These are phyloP conservation scores for Pseudevernia furfuracea DNA, from an alignment of 495 filamentous ascomycete genomes.

Conservation along the genomic window DNA sequence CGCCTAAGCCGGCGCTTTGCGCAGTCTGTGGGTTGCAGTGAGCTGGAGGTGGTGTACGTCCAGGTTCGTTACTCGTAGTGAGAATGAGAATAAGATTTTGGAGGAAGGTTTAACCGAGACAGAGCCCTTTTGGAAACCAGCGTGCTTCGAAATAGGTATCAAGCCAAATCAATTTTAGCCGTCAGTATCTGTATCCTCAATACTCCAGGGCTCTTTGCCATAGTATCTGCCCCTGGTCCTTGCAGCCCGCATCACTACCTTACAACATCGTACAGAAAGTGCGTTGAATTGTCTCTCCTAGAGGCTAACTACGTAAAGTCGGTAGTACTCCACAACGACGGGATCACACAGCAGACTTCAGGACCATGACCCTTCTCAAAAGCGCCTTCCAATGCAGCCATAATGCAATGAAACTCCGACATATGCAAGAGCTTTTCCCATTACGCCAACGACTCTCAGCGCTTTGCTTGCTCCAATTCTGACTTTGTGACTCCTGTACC, in stretches of 20 bases:
- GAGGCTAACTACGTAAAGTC: not conserved
- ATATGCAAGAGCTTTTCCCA: slow-evolving; percentile 10
- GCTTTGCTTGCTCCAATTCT: not conserved
- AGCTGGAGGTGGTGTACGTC: not conserved
- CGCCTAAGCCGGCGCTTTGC: no score
- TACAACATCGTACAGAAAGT: not conserved
- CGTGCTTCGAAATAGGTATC: no score
- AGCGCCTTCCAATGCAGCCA: slow-evolving; percentile 5
- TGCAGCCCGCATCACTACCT: not conserved
- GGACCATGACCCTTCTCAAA: not conserved
- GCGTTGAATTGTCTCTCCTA: not conserved
- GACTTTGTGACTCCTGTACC: not conserved
- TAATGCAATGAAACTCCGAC: not conserved
- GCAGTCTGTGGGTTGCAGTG: not conserved
- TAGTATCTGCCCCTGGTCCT: not conserved
- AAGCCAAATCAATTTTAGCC: no score
- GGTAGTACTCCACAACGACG: not conserved
- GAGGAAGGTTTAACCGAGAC: slow-evolving; percentile 8
- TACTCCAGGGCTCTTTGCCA: not conserved
- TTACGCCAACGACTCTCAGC: not conserved
- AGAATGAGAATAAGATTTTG: not conserved
- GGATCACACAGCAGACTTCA: not conserved
- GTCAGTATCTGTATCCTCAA: not conserved
- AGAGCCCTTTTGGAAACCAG: no score
- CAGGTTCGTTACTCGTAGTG: no score